Percentiles rank a stretch among this genome's conserved stretches.
Evolutionary conservation across 345 rosid genomes (phyloP).

Genomic region (Cochlearia excelsa): DNA sequence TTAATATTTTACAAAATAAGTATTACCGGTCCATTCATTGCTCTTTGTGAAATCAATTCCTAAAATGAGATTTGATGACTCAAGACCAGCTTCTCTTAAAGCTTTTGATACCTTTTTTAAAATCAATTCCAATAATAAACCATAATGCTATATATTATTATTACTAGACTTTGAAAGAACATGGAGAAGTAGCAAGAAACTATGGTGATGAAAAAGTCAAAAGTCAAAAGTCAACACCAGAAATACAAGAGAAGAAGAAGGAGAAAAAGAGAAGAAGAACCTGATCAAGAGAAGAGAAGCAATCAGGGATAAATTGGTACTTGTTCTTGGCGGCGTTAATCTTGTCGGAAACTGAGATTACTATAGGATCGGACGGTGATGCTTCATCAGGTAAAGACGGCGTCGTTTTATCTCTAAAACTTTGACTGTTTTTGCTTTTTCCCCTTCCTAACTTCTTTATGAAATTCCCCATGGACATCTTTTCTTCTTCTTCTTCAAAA

Average conservation of each 20-base stretch:
- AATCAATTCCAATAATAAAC: too few relatives aligned
- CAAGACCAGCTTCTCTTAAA: slow-evolving; percentile 69
- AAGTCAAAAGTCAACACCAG: slow-evolving; percentile 16
- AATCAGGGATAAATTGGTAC: slow-evolving; percentile 37
- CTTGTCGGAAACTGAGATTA: slow-evolving; percentile 20
- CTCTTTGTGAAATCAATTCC: slow-evolving; percentile 91
- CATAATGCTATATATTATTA: not conserved
- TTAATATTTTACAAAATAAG: not conserved
- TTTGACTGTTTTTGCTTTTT: slow-evolving; percentile 19
- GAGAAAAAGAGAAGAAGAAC: not conserved
- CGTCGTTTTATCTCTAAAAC: slow-evolving; percentile 1
- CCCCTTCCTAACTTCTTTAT: slow-evolving; percentile 26
- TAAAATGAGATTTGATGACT: slow-evolving; percentile 82
- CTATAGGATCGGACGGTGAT: slow-evolving; percentile 3
- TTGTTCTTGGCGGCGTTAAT: slow-evolving; percentile 28
- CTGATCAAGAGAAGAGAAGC: slow-evolving; percentile 37
- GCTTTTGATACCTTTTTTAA: slow-evolving; percentile 53
- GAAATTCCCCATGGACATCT: slow-evolving; percentile 33
- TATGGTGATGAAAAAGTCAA: not conserved
- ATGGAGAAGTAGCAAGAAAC: slow-evolving; percentile 18
- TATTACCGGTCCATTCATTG: slow-evolving; percentile 86
- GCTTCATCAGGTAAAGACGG: slow-evolving; percentile 13
- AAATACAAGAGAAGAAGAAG: not conserved
- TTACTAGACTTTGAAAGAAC: slow-evolving; percentile 8
- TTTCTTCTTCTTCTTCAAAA: slow-evolving; percentile 24